phyloP scores from a whole-genome alignment of 2,329 filamentous ascomycete species.

The Alternaria postmessia region DNA sequence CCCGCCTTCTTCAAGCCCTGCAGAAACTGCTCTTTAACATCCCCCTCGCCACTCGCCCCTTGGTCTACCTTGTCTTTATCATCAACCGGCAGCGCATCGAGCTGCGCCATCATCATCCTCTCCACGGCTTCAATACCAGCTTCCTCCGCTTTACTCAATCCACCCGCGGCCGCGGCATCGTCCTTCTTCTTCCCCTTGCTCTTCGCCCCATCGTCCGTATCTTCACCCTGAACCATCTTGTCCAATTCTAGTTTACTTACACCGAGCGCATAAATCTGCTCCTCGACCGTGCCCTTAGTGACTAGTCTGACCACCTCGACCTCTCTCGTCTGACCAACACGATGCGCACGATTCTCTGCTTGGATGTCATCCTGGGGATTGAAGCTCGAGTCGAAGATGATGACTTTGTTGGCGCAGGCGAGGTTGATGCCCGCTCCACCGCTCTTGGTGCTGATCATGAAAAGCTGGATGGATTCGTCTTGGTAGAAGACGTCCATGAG shows the following conservation, averaged over 20 bases:
- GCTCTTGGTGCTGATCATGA: constrained; percentile 90
- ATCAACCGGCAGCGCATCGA: constrained; percentile 17
- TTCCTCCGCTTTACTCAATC: constrained; percentile 48
- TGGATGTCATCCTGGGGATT: constrained; percentile 99
- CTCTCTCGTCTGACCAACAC: constrained; percentile 87
- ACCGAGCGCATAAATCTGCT: constrained; percentile 89
- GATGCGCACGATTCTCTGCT: constrained; percentile 94
- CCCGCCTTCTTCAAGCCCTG: constrained; percentile 53
- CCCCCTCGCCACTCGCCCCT: constrained; percentile 17
- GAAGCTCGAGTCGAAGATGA: constrained; percentile 97
- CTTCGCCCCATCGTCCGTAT: constrained; percentile 49
- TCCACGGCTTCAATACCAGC: constrained; percentile 47
- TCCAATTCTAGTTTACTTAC: constrained; percentile 93
- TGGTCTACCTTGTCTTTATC: constrained; percentile 7
- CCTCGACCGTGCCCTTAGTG: constrained; percentile 83
- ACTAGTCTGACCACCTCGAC: constrained; percentile 92
- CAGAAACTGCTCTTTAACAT: constrained; percentile 54
- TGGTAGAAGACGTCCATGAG: constrained; percentile 87
- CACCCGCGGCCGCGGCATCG: constrained; percentile 18
- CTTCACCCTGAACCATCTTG: constrained; percentile 71
- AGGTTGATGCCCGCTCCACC: constrained; percentile 98
- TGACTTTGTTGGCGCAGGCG: constrained; percentile 93
- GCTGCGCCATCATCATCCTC: constrained; percentile 52
- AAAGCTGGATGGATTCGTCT: constrained; percentile 81
- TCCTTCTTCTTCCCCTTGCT: constrained; percentile 28